Conservation (phyloP, 345 rosid genomes). For the Brassica napus region DNA sequence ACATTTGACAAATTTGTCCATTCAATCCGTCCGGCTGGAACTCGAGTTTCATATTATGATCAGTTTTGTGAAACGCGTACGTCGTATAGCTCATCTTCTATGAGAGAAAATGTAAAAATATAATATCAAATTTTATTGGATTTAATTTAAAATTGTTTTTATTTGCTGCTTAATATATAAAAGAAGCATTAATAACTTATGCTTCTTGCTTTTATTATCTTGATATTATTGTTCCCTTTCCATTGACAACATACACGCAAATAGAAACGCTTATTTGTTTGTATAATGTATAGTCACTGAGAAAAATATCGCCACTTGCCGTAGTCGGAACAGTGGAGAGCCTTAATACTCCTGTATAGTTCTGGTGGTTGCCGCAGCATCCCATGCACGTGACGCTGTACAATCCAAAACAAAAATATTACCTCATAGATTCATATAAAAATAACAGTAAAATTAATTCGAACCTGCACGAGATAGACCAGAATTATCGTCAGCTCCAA, state of each 20-base stretch:
- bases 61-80: background rate
- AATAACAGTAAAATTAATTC: background rate
- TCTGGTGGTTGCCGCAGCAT: slow-evolving; percentile 12
- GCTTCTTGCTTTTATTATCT: slow-evolving; percentile 13
- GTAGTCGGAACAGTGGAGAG: background rate
- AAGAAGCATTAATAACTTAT: slow-evolving; percentile 3
- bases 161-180: background rate
- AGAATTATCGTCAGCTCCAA: slow-evolving; percentile 54
- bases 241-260: slow-evolving; percentile 4
- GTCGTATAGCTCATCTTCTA: background rate
- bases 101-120: background rate
- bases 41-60: background rate
- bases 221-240: slow-evolving; percentile 4
- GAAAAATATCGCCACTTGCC: background rate
- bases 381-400: slow-evolving; percentile 37
- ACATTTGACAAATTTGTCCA: background rate
- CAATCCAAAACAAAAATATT: background rate
- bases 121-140: background rate
- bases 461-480: slow-evolving; percentile 48
- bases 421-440: background rate
- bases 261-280: background rate
- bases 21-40: background rate
- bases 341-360: slow-evolving; percentile 14
- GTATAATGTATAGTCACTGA: background rate
- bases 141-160: background rate